Conservation (phyloP, 495 filamentous ascomycete species). For the Aspergillus steynii region DNA sequence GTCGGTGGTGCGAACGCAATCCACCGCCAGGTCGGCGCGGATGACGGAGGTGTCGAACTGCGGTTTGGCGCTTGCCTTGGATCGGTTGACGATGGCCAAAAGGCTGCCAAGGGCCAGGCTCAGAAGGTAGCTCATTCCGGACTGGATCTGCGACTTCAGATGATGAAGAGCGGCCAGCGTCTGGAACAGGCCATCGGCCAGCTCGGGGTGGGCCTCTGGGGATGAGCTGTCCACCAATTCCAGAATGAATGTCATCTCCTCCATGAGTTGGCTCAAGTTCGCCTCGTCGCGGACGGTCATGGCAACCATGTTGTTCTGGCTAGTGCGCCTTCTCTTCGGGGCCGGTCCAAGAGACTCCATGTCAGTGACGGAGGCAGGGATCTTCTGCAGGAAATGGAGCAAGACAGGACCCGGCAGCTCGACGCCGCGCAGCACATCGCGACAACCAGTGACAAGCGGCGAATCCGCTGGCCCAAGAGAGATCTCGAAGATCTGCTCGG, state of each 20-base stretch:
- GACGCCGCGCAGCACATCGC: conserved; percentile 67
- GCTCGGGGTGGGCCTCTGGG: conserved; percentile 66
- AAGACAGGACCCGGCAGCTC: conserved; percentile 71
- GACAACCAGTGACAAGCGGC: conserved; percentile 52
- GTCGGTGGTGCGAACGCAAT: conserved; percentile 83
- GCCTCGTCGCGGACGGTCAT: conserved; percentile 46
- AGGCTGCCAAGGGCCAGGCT: conserved; percentile 74
- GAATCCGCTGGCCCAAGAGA: conserved; percentile 35
- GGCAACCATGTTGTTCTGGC: conserved; percentile 57
- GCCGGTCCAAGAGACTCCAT: conserved; percentile 64
- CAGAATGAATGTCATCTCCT: conserved; percentile 80
- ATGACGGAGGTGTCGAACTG: conserved; percentile 74
- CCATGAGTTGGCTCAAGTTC: conserved; percentile 62
- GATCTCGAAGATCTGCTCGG: conserved; percentile 61
- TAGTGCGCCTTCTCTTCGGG: conserved; percentile 74
- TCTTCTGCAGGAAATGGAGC: conserved; percentile 63
- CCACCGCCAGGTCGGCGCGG: conserved; percentile 82
- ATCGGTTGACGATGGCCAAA: conserved; percentile 72
- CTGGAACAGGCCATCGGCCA: conserved; percentile 77
- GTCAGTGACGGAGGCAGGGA: conserved; percentile 62
- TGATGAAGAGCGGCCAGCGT: conserved; percentile 81
- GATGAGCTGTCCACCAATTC: conserved; percentile 80
- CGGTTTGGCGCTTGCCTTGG: conserved; percentile 58
- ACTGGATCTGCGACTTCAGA: conserved; percentile 67
- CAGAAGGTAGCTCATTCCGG: conserved; percentile 84